Evolutionary conservation across 1,284 basidiomycete genomes (phyloP).

Genomic region (Polyporus tsugae): DNA sequence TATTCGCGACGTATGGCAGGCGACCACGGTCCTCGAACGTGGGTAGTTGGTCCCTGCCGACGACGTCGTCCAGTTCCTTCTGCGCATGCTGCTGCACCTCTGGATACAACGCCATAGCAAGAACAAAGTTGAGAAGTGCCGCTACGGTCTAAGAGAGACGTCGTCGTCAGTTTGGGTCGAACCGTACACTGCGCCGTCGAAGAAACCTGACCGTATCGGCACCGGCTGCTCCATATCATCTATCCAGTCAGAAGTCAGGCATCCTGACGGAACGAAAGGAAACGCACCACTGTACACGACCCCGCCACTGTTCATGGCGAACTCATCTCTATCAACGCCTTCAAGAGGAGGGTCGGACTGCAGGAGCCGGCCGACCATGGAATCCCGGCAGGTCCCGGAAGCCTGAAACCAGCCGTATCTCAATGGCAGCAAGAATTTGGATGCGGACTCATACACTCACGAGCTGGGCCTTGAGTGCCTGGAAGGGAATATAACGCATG

Average conservation of each 20-base stretch:
- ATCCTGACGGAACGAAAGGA: too few relatives aligned
- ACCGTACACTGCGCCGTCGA: not conserved
- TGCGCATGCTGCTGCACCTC: constrained; percentile 49
- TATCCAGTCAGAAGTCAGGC: not conserved
- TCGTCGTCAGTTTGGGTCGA: not conserved
- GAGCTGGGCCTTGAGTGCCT: constrained; percentile 9
- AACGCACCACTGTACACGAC: constrained; percentile 26
- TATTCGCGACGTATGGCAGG: constrained; percentile 50
- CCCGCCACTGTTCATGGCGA: constrained; percentile 21
- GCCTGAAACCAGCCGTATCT: not conserved
- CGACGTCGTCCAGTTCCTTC: constrained; percentile 49
- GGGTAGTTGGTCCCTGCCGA: constrained; percentile 50
- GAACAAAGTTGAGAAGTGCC: constrained; percentile 47
- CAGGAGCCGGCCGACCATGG: constrained; percentile 17
- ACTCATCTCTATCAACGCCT: constrained; percentile 6
- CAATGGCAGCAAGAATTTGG: not conserved
- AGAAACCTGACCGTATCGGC: constrained; percentile 17
- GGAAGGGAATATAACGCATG: constrained; percentile 19
- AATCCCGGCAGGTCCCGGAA: constrained; percentile 10
- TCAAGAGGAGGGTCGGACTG: not conserved
- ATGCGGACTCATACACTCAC: not conserved
- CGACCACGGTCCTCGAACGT: constrained; percentile 47
- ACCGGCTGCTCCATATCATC: constrained; percentile 13
- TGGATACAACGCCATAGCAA: constrained; percentile 51
- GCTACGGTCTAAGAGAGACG: constrained; percentile 49